phyloP scores from a whole-genome alignment of 805 yeast genomes.

The Clavispora vitiphila region DNA sequence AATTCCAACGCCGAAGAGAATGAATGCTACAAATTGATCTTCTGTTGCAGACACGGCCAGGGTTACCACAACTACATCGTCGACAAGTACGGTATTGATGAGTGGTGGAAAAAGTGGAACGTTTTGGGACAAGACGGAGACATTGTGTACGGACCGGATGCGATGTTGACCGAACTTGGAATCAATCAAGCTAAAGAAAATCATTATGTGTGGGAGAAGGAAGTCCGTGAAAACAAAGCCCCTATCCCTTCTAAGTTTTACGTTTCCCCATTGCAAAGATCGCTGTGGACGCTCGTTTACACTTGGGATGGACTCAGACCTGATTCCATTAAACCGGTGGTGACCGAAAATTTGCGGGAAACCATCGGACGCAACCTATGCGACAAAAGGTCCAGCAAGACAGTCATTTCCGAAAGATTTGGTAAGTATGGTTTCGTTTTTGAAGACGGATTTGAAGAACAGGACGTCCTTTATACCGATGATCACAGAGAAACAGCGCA shows the following conservation, averaged over 20 bases:
- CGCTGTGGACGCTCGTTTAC: conserved; percentile 49
- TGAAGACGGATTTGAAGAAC: conserved; percentile 43
- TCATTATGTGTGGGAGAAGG: conserved; percentile 38
- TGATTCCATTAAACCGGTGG: conserved; percentile 13
- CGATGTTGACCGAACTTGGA: conserved; percentile 53
- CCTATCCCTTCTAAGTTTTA: conserved; percentile 55
- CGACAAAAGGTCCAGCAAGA: conserved; percentile 47
- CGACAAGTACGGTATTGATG: conserved; percentile 47
- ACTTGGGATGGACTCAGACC: conserved; percentile 44
- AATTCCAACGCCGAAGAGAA: conserved; percentile 30
- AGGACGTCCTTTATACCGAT: conserved; percentile 43
- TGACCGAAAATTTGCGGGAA: conserved; percentile 52
- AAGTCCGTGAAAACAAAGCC: conserved; percentile 41
- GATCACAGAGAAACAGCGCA: conserved; percentile 44
- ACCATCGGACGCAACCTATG: conserved; percentile 57
- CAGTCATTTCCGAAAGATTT: conserved; percentile 35
- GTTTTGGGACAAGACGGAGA: conserved; percentile 49
- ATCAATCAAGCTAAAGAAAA: conserved; percentile 50
- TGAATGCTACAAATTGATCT: conserved; percentile 44
- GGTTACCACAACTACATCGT: conserved; percentile 61
- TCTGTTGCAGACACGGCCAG: conserved; percentile 65
- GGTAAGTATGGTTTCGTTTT: conserved; percentile 29
- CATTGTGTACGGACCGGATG: conserved; percentile 55
- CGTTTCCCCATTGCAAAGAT: conserved; percentile 61
- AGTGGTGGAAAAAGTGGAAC: conserved; percentile 58